Percentiles rank a stretch among this genome's conserved stretches.
These are phyloP conservation scores for rapeseed (Brassica napus) DNA, from an alignment of 345 rosid species.

Conservation along the genomic window Da-Ae NC_063434.1:26712001-26712500, in stretches of 20 bases:
- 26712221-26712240: constrained; percentile 86
- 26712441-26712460: constrained; percentile 80
- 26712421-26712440: constrained; percentile 63
- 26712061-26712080: no score
- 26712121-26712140: constrained; percentile 88
- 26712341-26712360: no score
- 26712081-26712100: neutral
- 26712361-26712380: neutral
- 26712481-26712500: constrained; percentile 77
- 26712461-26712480: constrained; percentile 87
- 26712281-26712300: constrained; percentile 73
- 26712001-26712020: no score
- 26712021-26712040: no score
- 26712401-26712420: constrained; percentile 53
- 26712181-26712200: constrained; percentile 71
- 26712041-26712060: no score
- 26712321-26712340: neutral
- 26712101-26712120: constrained; percentile 38
- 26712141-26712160: constrained; percentile 85
- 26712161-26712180: constrained; percentile 98
- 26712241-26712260: constrained; percentile 92
- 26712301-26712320: constrained; percentile 55
- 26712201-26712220: constrained; percentile 53
- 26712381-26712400: constrained; percentile 21
- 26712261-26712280: constrained; percentile 91